Evolutionary conservation across 2,329 filamentous ascomycete genomes (phyloP).

Genomic region (Penicillium sp.): DNA sequence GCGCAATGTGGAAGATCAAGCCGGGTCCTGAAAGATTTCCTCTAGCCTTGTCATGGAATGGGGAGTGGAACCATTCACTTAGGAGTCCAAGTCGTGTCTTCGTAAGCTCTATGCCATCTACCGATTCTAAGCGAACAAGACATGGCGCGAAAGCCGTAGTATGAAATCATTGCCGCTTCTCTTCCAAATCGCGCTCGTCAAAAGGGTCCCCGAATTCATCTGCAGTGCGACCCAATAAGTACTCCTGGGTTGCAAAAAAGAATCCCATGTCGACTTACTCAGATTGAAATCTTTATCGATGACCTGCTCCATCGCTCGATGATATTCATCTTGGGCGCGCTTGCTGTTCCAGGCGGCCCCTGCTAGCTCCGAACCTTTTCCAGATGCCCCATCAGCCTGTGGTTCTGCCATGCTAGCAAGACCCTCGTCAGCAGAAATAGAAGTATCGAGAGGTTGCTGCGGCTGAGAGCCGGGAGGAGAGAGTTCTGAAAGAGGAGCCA

Average conservation of each 20-base stretch:
- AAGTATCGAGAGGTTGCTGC: constrained; percentile 10
- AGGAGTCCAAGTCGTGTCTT: constrained; percentile 16
- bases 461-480: constrained; percentile 52
- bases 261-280: constrained; percentile 28
- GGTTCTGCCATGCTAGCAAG: constrained; percentile 3
- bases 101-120: constrained; percentile 21
- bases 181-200: constrained; percentile 37
- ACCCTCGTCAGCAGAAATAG: background rate
- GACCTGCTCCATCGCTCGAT: constrained; percentile 45
- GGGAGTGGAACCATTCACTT: background rate
- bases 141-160: background rate
- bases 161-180: constrained; percentile 15
- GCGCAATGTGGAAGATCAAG: no score
- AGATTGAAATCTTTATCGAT: constrained; percentile 49
- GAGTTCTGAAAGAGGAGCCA: constrained; percentile 39
- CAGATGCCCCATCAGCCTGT: constrained; percentile 2
- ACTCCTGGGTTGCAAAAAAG: background rate
- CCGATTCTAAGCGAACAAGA: constrained; percentile 7
- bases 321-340: constrained; percentile 52
- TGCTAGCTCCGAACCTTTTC: constrained; percentile 37
- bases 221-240: constrained; percentile 15
- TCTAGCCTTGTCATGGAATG: background rate
- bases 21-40: no score
- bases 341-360: constrained; percentile 51
- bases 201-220: constrained; percentile 44